Percentiles rank a stretch among this genome's conserved stretches.
Conservation (phyloP, 192 early-diverging fungal genomes). For the Backusella morwellensis region DNA sequence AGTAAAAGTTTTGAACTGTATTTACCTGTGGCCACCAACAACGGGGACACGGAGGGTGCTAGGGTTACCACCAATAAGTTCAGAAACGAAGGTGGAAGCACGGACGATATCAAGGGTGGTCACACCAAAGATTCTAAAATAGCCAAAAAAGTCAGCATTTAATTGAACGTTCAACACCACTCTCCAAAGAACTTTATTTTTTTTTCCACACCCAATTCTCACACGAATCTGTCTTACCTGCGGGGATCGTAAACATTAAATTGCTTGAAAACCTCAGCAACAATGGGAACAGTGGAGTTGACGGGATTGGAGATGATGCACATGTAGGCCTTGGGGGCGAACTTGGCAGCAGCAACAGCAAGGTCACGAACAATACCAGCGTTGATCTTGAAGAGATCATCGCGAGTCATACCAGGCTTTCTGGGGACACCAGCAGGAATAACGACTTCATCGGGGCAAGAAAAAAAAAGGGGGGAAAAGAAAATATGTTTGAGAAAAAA, state of each 20-base stretch:
- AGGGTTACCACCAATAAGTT: constrained; percentile 72
- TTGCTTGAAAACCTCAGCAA: constrained; percentile 90
- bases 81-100: constrained; percentile 91
- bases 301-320: constrained; percentile 96
- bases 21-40: constrained; percentile 78
- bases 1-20: too few species aligned
- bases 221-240: constrained; percentile 9
- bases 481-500: neutral
- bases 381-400: constrained; percentile 99
- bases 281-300: constrained; percentile 96
- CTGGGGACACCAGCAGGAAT: constrained; percentile 98
- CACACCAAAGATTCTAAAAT: constrained; percentile 86
- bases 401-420: constrained; percentile 99
- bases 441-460: constrained; percentile 55
- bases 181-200: neutral
- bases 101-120: constrained; percentile 98
- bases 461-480: neutral
- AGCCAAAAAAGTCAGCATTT: constrained; percentile 4
- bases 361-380: constrained; percentile 84
- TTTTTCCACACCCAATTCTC: constrained; percentile 7
- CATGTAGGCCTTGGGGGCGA: constrained; percentile 39
- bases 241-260: constrained; percentile 75
- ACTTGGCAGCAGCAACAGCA: constrained; percentile 74
- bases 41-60: constrained; percentile 76
- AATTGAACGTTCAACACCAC: neutral